Evolutionary conservation across 345 rosid genomes (phyloP).

Genomic region (Excoecaria cochinchinensis): DNA sequence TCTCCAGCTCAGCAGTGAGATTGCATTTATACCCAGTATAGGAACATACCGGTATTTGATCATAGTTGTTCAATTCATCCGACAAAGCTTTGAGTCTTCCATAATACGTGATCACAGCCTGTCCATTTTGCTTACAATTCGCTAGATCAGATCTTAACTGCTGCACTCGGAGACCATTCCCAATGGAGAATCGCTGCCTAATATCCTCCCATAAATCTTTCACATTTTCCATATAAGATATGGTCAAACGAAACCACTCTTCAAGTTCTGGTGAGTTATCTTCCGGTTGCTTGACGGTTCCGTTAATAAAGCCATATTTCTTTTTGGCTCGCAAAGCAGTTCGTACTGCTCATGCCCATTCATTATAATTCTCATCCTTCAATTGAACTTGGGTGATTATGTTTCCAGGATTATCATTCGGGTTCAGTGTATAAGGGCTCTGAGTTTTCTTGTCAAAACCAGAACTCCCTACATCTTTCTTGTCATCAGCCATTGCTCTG

Average conservation of each 20-base stretch:
- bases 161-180: not conserved
- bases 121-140: not conserved
- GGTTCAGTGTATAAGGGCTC: too few relatives aligned
- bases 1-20: not conserved
- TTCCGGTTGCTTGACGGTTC: too few relatives aligned
- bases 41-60: not conserved
- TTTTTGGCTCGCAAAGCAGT: not conserved
- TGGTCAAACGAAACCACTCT: not conserved
- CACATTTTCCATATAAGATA: too few relatives aligned
- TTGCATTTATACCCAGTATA: not conserved
- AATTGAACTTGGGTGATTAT: too few relatives aligned
- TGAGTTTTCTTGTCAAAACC: too few relatives aligned
- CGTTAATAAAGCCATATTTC: not conserved
- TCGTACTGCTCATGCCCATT: too few relatives aligned
- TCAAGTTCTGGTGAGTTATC: not conserved
- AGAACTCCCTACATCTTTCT: too few relatives aligned
- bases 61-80: not conserved
- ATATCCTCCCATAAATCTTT: not conserved
- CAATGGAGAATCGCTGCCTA: too few relatives aligned
- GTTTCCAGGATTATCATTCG: too few relatives aligned
- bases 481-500: too few relatives aligned
- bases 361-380: too few relatives aligned
- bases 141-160: not conserved
- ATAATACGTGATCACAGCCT: too few relatives aligned
- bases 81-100: not conserved